Evolutionary conservation across 129 eudicot genomes (phyloP).

Genomic region (Escallonia rubra): DNA sequence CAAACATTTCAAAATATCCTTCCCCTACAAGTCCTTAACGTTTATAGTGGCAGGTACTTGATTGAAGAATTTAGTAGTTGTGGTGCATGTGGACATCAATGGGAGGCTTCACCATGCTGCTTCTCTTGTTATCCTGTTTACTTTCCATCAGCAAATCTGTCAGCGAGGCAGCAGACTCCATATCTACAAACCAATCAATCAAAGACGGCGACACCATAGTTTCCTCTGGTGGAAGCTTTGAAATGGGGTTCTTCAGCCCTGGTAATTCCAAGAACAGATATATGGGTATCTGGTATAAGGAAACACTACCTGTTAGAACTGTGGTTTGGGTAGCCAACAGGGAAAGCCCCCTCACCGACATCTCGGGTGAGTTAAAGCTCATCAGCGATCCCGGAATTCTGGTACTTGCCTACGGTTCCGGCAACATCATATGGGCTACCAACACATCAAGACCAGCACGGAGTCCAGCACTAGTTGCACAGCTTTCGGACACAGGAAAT

Average conservation of each 20-base stretch:
- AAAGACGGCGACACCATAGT: slow-evolving; percentile 5
- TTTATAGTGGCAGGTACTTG: too few species aligned
- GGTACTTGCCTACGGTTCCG: background rate
- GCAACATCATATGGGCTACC: slow-evolving; percentile 10
- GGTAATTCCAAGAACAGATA: slow-evolving; percentile 11
- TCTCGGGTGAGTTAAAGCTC: slow-evolving; percentile 1
- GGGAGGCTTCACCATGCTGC: background rate
- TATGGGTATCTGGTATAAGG: slow-evolving; percentile 21
- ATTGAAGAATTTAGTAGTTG: too few species aligned
- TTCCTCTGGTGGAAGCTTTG: slow-evolving; percentile 11
- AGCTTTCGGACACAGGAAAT: slow-evolving; percentile 20
- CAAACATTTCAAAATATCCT: too few species aligned
- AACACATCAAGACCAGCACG: background rate
- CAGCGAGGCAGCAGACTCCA: background rate
- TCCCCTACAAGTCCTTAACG: too few species aligned
- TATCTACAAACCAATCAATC: background rate
- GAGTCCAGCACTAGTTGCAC: slow-evolving; percentile 2
- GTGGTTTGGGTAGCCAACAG: slow-evolving; percentile 30
- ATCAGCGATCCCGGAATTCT: background rate
- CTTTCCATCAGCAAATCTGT: background rate
- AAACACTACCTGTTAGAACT: background rate
- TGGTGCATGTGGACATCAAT: background rate
- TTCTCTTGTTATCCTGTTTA: background rate
- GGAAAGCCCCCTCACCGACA: slow-evolving; percentile 1
- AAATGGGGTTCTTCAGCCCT: slow-evolving; percentile 19